Conservation (phyloP, 768 basidiomycete genomes). For the Agrocybe pediades region DNA sequence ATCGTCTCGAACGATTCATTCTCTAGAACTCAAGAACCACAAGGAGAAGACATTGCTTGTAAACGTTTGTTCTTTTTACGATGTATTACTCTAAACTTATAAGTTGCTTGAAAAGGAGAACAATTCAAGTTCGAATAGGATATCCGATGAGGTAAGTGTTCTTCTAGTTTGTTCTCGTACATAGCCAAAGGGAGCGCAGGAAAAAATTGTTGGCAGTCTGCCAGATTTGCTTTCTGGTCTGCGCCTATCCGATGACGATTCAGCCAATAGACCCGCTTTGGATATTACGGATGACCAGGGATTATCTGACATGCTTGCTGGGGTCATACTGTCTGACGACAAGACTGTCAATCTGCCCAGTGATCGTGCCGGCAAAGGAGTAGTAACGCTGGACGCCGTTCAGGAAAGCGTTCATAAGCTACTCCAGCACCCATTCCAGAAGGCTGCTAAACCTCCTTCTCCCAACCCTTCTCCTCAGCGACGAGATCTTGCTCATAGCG, state of each 20-base stretch:
- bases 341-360: background rate
- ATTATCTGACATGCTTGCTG: background rate
- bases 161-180: too few species aligned
- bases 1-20: background rate
- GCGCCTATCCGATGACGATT: too few species aligned
- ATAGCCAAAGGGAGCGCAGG: too few species aligned
- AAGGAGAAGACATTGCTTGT: background rate
- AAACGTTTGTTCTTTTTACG: background rate
- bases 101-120: background rate
- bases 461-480: background rate
- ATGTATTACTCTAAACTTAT: background rate
- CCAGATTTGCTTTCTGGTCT: too few species aligned
- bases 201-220: too few species aligned
- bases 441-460: background rate
- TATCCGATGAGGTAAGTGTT: too few species aligned
- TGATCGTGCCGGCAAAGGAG: background rate
- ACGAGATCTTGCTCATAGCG: background rate
- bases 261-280: too few species aligned
- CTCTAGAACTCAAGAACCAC: background rate
- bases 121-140: too few species aligned
- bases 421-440: background rate
- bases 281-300: too few species aligned
- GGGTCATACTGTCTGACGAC: background rate
- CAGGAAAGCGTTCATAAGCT: background rate
- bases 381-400: background rate